Percentiles rank a stretch among this genome's conserved stretches.
These are phyloP conservation scores for Acanthamoeba sp. DNA, from an alignment of 208 protist species.

Conservation along the genomic window DNA sequence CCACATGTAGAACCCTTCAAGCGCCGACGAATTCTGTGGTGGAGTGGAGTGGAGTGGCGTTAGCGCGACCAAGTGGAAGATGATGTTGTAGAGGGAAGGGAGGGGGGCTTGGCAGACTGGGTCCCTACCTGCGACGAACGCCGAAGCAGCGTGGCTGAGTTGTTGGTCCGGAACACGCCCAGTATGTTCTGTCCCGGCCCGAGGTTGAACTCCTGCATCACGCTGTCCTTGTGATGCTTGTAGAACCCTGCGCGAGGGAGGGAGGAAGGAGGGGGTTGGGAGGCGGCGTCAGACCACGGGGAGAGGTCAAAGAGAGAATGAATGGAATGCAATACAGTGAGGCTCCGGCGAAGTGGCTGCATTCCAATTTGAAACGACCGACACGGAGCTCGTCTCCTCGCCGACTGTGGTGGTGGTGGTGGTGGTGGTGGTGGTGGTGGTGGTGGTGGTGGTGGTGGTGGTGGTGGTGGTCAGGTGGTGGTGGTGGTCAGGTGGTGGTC, in stretches of 20 bases:
- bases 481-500: too few species aligned
- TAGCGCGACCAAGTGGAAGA: neutral
- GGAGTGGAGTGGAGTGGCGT: neutral
- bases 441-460: too few species aligned
- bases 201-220: conserved; percentile 59
- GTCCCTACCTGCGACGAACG: neutral
- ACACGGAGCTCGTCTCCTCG: neutral
- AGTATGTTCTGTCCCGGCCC: neutral
- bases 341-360: conserved; percentile 30
- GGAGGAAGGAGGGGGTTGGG: too few species aligned
- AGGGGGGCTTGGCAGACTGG: too few species aligned
- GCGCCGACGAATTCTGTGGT: neutral
- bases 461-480: too few species aligned
- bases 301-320: neutral
- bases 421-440: neutral
- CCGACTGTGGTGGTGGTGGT: neutral
- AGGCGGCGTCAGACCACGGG: too few species aligned
- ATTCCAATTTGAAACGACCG: conserved; percentile 42
- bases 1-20: conserved; percentile 57
- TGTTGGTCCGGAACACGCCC: conserved; percentile 23
- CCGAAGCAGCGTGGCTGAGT: neutral
- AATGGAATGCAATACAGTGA: too few species aligned
- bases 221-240: conserved; percentile 62
- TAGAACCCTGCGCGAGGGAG: conserved; percentile 25
- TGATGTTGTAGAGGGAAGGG: neutral